phyloP scores from a whole-genome alignment of 2,329 filamentous ascomycete genomes.

The Fusarium sublunatum region DNA sequence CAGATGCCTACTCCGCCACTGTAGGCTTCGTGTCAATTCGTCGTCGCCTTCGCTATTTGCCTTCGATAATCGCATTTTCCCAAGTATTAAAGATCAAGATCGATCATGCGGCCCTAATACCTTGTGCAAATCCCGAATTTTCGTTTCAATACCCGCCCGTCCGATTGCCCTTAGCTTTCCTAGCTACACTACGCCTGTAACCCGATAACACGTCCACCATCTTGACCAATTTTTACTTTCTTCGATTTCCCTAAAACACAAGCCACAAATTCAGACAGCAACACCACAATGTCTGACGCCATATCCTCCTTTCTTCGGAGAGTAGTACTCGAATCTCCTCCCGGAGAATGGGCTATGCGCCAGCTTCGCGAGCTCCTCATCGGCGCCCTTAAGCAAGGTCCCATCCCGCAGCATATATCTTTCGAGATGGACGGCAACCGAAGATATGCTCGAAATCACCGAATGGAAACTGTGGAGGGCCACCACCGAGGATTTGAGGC shows the following conservation, averaged over 20 bases:
- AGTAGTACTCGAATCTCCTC: constrained; percentile 89
- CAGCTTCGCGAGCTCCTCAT: constrained; percentile 87
- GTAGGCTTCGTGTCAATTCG: constrained; percentile 42
- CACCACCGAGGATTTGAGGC: constrained; percentile 97
- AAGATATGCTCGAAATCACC: constrained; percentile 87
- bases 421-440: constrained; percentile 99
- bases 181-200: constrained; percentile 11
- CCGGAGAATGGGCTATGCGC: constrained; percentile 87
- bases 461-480: constrained; percentile 96
- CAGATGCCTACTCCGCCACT: constrained; percentile 47
- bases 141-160: constrained; percentile 12
- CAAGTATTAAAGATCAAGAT: constrained; percentile 23
- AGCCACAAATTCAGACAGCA: constrained; percentile 7
- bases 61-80: constrained; percentile 21
- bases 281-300: constrained; percentile 62
- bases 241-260: constrained; percentile 8
- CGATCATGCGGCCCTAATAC: constrained; percentile 16
- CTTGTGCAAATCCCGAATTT: constrained; percentile 1
- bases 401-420: constrained; percentile 94
- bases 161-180: constrained; percentile 8
- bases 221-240: constrained; percentile 23
- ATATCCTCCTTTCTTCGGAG: constrained; percentile 61
- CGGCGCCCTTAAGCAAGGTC: constrained; percentile 87
- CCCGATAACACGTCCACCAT: constrained; percentile 38
- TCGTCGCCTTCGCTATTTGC: constrained; percentile 41